Percentiles rank a stretch among this genome's conserved stretches.
phyloP scores from a whole-genome alignment of 768 basidiomycete genomes.

The Macrocybe gigantea region DNA sequence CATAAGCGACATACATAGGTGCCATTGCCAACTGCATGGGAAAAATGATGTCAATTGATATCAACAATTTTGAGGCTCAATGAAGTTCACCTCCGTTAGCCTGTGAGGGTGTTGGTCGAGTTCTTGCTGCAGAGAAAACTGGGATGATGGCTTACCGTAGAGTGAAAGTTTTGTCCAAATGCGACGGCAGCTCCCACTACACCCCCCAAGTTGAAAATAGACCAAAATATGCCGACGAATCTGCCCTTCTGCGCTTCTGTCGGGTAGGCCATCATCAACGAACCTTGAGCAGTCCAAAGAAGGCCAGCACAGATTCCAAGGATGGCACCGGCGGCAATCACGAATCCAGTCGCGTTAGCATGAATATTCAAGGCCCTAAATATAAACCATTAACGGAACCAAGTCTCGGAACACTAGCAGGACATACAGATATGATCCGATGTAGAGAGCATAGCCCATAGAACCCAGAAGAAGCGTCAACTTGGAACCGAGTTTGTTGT shows the following conservation, averaged over 20 bases:
- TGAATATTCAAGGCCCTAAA: constrained; percentile 68
- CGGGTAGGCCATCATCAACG: constrained; percentile 78
- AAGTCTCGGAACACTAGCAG: neutral
- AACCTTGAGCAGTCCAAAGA: constrained; percentile 81
- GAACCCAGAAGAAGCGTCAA: constrained; percentile 72
- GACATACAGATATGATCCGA: constrained; percentile 65
- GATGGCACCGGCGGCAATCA: constrained; percentile 65
- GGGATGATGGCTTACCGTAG: constrained; percentile 33
- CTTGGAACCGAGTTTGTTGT: constrained; percentile 73
- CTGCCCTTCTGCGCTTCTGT: constrained; percentile 76
- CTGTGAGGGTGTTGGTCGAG: constrained; percentile 10
- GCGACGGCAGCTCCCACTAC: constrained; percentile 77
- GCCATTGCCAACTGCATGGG: constrained; percentile 53
- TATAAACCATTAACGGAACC: neutral
- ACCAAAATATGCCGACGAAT: constrained; percentile 79
- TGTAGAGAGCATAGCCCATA: constrained; percentile 70
- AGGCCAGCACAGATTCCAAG: constrained; percentile 69
- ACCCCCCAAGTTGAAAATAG: constrained; percentile 77
- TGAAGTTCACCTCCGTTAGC: constrained; percentile 31
- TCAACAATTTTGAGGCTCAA: too few relatives aligned
- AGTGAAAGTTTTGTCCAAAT: constrained; percentile 64
- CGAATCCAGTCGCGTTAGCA: constrained; percentile 52
- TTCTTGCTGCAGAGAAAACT: neutral
- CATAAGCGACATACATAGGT: constrained; percentile 54
- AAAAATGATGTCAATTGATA: neutral